phyloP scores from a whole-genome alignment of 2,329 filamentous ascomycete genomes.

The Colletotrichum sp. region DNA sequence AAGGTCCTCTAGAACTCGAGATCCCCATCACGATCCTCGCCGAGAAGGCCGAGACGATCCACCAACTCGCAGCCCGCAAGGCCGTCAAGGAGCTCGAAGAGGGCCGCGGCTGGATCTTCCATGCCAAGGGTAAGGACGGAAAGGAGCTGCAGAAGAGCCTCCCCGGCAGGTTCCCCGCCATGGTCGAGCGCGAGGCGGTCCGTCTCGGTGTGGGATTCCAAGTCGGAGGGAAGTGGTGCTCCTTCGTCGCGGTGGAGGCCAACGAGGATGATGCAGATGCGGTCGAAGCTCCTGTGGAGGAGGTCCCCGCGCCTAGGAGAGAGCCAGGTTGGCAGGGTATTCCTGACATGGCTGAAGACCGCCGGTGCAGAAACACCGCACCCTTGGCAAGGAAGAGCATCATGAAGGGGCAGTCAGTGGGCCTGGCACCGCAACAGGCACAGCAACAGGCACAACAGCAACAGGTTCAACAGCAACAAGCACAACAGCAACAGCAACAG shows the following conservation, averaged over 20 bases:
- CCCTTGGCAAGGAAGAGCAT: background rate
- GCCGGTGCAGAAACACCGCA: background rate
- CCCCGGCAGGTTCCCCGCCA: constrained; percentile 56
- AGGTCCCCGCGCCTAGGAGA: background rate
- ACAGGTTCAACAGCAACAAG: background rate
- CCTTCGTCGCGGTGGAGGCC: constrained; percentile 71
- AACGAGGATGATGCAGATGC: constrained; percentile 17
- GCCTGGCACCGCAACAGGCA: background rate
- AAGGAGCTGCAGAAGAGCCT: constrained; percentile 50
- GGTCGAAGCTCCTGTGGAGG: background rate
- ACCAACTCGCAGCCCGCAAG: constrained; percentile 74
- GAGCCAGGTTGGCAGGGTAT: background rate
- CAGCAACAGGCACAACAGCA: background rate
- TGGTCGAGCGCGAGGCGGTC: constrained; percentile 71
- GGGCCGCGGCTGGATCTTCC: constrained; percentile 67
- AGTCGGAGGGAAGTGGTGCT: constrained; percentile 73
- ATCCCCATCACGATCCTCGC: constrained; percentile 63
- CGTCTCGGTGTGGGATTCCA: constrained; percentile 69
- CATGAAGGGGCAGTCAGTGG: background rate
- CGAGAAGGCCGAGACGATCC: constrained; percentile 59
- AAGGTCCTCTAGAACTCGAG: constrained; percentile 66
- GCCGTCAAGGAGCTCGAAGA: constrained; percentile 73
- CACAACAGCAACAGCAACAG: background rate
- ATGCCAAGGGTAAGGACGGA: constrained; percentile 53
- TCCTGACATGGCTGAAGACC: background rate